A percentile compares a stretch with the other conserved stretches of the same genome.
Conservation (phyloP, 2,329 filamentous ascomycete species). For the Claviceps paspali region DNA sequence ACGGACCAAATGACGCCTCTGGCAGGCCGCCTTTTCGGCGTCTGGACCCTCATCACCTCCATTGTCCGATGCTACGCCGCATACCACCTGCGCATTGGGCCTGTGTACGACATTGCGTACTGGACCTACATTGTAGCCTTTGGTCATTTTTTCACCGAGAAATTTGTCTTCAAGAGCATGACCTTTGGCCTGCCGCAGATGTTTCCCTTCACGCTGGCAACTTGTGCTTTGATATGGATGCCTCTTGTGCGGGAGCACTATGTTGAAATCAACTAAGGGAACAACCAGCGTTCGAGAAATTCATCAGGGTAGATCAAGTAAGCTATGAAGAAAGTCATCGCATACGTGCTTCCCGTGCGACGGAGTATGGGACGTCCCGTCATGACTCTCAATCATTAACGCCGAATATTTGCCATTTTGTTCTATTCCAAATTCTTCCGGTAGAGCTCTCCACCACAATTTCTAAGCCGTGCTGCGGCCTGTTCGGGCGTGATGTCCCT, state of each 20-base stretch:
- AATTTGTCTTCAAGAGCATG: slow-evolving; percentile 63
- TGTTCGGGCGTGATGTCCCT: slow-evolving; percentile 96
- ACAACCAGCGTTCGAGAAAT: no score
- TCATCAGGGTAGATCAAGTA: neutral
- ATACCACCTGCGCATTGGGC: slow-evolving; percentile 59
- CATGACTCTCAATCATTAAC: no score
- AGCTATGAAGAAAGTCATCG: neutral
- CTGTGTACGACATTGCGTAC: slow-evolving; percentile 64
- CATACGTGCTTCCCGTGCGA: no score
- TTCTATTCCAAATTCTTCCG: slow-evolving; percentile 39
- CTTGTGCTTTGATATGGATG: slow-evolving; percentile 44
- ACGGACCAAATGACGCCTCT: slow-evolving; percentile 56
- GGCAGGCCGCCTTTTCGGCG: slow-evolving; percentile 67
- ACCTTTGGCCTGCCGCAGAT: slow-evolving; percentile 42
- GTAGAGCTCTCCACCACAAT: slow-evolving; percentile 71
- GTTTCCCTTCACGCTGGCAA: slow-evolving; percentile 39
- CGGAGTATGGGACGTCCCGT: no score
- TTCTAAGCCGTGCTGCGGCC: slow-evolving; percentile 61
- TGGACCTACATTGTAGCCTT: slow-evolving; percentile 72
- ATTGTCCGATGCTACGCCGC: slow-evolving; percentile 70
- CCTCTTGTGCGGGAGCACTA: slow-evolving; percentile 53
- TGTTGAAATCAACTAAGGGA: slow-evolving; percentile 32
- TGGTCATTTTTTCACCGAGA: slow-evolving; percentile 66
- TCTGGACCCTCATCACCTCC: slow-evolving; percentile 69
- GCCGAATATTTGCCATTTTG: neutral